phyloP scores from a whole-genome alignment of 139 green algal species.

The Coelastrella sp. region DNA sequence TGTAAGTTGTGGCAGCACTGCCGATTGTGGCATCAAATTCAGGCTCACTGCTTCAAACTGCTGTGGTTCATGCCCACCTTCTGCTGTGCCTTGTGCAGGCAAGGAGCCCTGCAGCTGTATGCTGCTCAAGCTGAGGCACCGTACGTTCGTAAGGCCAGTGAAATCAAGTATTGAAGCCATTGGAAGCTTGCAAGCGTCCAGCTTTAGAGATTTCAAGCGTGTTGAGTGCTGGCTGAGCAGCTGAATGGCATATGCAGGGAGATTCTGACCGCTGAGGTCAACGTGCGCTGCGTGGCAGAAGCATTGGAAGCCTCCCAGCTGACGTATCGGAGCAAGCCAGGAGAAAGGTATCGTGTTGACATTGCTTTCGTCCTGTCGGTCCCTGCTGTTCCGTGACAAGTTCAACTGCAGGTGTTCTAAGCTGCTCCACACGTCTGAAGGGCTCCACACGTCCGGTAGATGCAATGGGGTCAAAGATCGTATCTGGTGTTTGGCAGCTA shows the following conservation, averaged over 20 bases:
- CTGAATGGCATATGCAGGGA: background rate
- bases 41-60: too few species aligned
- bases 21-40: too few species aligned
- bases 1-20: too few species aligned
- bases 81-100: background rate
- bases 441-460: background rate
- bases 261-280: background rate
- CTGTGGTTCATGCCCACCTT: background rate
- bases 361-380: background rate
- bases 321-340: background rate
- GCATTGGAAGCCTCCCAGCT: background rate
- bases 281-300: background rate
- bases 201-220: slow-evolving; percentile 4
- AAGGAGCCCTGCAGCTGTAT: background rate
- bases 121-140: background rate
- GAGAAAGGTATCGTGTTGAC: background rate
- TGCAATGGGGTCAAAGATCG: background rate
- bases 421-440: background rate
- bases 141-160: background rate
- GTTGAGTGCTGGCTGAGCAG: background rate
- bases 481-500: background rate
- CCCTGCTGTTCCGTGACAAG: background rate
- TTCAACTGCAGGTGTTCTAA: background rate
- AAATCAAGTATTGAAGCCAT: background rate
- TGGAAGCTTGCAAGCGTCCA: slow-evolving; percentile 1